Conservation (phyloP, 352 stramenopile species). For the Thraustochytrium sp. region DNA sequence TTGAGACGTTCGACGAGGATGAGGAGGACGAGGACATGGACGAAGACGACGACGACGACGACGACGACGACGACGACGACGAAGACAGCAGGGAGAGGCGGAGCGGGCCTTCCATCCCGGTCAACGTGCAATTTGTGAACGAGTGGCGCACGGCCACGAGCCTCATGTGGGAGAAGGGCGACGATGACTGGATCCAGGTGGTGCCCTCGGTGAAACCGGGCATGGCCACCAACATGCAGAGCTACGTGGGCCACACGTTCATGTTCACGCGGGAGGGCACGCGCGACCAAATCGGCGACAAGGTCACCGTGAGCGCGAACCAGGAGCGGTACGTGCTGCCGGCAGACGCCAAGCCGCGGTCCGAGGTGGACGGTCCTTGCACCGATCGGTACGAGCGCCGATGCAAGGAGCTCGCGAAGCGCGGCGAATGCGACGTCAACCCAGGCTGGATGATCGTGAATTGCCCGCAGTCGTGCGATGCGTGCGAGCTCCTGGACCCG, state of each 20-base stretch:
- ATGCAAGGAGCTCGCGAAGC: conserved; percentile 50
- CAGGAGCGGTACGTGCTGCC: not conserved
- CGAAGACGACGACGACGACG: not conserved
- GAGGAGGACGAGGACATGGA: not conserved
- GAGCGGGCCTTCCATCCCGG: not conserved
- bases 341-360: not conserved
- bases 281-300: conserved; percentile 14
- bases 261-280: conserved; percentile 37
- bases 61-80: not conserved
- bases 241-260: conserved; percentile 29
- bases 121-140: conserved; percentile 42
- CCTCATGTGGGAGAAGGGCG: conserved; percentile 7
- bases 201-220: not conserved
- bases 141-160: not conserved
- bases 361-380: conserved; percentile 48
- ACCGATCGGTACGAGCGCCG: conserved; percentile 53
- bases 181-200: conserved; percentile 39
- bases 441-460: conserved; percentile 68
- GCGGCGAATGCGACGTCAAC: conserved; percentile 51
- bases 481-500: conserved; percentile 57
- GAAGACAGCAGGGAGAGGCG: not conserved
- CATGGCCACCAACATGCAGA: not conserved
- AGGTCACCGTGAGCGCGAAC: not conserved
- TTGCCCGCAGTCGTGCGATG: conserved; percentile 59
- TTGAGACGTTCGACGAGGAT: not conserved